These are phyloP conservation scores for Fusarium nurragi DNA, from an alignment of 2,329 filamentous ascomycete genomes.

Conservation along the genomic window DNA sequence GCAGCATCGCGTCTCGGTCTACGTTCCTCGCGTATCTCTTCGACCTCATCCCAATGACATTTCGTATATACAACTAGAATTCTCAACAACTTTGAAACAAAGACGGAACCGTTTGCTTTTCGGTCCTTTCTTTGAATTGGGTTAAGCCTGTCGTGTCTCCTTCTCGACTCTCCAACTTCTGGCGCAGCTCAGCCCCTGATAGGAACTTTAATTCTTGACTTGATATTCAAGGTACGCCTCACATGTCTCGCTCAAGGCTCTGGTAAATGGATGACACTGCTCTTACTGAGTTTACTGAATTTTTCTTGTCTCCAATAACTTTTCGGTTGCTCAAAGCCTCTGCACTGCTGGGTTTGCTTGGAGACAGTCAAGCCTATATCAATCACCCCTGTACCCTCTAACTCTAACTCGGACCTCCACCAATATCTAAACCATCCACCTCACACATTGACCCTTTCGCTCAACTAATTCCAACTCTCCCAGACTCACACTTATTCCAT, in stretches of 20 bases:
- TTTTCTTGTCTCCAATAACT: neutral
- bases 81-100: neutral
- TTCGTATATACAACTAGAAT: neutral
- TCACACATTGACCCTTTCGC: neutral
- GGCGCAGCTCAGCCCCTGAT: neutral
- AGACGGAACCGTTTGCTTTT: neutral
- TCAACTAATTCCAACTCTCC: conserved; percentile 3
- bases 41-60: neutral
- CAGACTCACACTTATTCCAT: neutral
- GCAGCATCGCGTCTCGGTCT: conserved; percentile 35
- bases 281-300: neutral
- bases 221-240: conserved; percentile 16
- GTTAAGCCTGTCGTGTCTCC: too few relatives aligned
- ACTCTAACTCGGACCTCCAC: neutral
- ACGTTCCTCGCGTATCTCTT: conserved; percentile 11
- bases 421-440: too few relatives aligned
- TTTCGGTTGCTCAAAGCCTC: neutral
- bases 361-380: neutral
- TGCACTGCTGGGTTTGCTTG: neutral
- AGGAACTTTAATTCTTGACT: neutral
- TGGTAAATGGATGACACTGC: neutral
- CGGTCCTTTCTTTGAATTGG: neutral
- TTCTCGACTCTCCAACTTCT: neutral
- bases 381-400: conserved; percentile 3
- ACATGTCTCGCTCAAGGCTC: neutral